These are phyloP conservation scores for Leccinum longicurvipes DNA, from an alignment of 768 basidiomycete species.

Conservation along the genomic window DNA sequence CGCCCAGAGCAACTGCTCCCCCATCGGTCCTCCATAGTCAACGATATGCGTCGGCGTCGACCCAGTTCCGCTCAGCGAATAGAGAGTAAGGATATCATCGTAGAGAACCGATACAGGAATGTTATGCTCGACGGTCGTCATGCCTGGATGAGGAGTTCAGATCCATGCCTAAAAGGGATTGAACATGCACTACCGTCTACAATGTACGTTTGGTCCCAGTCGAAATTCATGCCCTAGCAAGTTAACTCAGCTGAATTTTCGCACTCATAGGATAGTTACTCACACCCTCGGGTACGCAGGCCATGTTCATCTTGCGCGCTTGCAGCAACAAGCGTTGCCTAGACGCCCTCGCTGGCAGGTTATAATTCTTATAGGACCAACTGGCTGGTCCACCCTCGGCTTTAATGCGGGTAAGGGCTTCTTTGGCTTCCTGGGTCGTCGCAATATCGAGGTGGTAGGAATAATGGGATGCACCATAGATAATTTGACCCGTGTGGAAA, in stretches of 20 bases:
- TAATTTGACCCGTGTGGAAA: conserved; percentile 63
- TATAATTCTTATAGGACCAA: conserved; percentile 80
- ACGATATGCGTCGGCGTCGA: conserved; percentile 74
- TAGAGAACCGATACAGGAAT: conserved; percentile 63
- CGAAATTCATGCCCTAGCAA: conserved; percentile 62
- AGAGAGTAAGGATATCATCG: conserved; percentile 64
- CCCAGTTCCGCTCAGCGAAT: conserved; percentile 64
- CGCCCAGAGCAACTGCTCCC: conserved; percentile 71
- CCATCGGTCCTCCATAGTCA: conserved; percentile 70
- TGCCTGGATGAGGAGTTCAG: conserved; percentile 40
- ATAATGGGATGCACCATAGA: conserved; percentile 45
- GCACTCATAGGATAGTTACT: conserved; percentile 13
- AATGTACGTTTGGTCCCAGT: conserved; percentile 79
- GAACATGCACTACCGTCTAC: conserved; percentile 55
- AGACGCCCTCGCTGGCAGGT: conserved; percentile 64
- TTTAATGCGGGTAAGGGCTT: conserved; percentile 65
- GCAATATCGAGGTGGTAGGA: conserved; percentile 65
- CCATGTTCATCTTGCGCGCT: conserved; percentile 61
- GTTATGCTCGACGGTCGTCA: conserved; percentile 75
- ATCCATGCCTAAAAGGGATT: background rate
- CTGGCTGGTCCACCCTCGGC: conserved; percentile 67
- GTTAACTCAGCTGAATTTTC: background rate
- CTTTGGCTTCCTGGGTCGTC: conserved; percentile 57
- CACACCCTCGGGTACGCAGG: conserved; percentile 69
- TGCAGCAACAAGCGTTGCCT: conserved; percentile 62